These are phyloP conservation scores for Ceraceosorus guamensis DNA, from an alignment of 1,284 basidiomycete species.

Conservation along the genomic window DNA sequence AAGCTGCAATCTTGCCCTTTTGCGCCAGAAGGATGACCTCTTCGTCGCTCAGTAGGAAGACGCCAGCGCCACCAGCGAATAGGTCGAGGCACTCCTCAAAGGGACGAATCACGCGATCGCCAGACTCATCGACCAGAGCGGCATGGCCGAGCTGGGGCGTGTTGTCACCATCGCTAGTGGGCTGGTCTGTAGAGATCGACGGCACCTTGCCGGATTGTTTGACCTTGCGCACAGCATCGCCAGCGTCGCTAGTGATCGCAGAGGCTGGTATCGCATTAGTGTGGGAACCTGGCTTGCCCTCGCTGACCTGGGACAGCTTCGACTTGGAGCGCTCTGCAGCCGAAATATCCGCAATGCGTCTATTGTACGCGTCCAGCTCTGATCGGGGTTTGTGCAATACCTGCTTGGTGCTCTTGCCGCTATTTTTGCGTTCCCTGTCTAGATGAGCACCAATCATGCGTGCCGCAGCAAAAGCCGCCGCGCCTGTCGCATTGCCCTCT, in stretches of 20 bases:
- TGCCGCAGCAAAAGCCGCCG: conserved; percentile 46
- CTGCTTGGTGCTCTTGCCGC: not conserved
- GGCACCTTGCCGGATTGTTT: conserved; percentile 22
- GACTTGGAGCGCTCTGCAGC: too few species aligned
- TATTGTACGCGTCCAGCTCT: conserved; percentile 2
- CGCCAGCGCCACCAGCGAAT: conserved; percentile 66
- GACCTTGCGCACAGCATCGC: conserved; percentile 9
- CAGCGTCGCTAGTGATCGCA: conserved; percentile 18
- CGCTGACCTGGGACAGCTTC: conserved; percentile 5
- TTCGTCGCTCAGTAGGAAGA: conserved; percentile 71
- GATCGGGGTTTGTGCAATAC: too few species aligned
- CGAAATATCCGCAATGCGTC: not conserved
- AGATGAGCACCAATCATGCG: conserved; percentile 46
- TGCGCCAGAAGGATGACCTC: conserved; percentile 83
- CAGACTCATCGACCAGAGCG: conserved; percentile 20
- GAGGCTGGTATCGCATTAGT: conserved; percentile 19
- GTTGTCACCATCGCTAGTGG: conserved; percentile 11
- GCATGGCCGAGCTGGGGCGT: conserved; percentile 20
- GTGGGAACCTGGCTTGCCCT: not conserved
- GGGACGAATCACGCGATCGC: conserved; percentile 43
- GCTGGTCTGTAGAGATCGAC: conserved; percentile 6
- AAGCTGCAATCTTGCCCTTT: conserved; percentile 85
- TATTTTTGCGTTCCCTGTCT: conserved; percentile 3
- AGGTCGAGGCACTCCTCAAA: conserved; percentile 78
- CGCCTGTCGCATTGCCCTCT: conserved; percentile 44